Conservation (phyloP, 192 early-diverging fungal species). For the Blastocladiella britannica region DNA sequence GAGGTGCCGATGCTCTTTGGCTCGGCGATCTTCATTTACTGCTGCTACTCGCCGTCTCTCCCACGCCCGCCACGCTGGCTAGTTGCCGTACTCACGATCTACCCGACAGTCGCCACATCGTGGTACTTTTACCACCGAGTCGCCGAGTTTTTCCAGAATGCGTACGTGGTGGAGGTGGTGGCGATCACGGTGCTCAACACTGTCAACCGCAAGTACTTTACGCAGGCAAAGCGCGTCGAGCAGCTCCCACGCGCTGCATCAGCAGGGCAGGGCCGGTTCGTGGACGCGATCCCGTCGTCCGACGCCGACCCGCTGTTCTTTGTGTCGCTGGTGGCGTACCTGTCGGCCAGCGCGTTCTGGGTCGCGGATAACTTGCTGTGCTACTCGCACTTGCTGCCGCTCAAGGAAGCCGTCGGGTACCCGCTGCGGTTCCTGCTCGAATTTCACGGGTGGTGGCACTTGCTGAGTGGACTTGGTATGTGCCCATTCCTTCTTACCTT, state of each 20-base stretch:
- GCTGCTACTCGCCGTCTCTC: neutral
- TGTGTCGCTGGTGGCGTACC: conserved; percentile 1
- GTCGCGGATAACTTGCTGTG: conserved; percentile 18
- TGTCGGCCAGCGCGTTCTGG: conserved; percentile 15
- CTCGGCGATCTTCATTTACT: conserved; percentile 7
- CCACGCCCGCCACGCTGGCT: conserved; percentile 5
- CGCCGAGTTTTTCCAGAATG: conserved; percentile 1
- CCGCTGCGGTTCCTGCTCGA: conserved; percentile 15
- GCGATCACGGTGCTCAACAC: neutral
- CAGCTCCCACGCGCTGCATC: too few relatives aligned
- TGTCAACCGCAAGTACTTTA: too few relatives aligned
- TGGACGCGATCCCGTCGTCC: neutral
- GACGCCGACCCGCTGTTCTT: neutral
- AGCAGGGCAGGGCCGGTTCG: too few relatives aligned
- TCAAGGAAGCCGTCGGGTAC: conserved; percentile 11
- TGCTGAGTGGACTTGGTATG: conserved; percentile 7
- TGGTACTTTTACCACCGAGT: conserved; percentile 10
- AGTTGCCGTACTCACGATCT: conserved; percentile 1
- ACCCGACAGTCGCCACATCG: conserved; percentile 13
- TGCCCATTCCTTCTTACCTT: too few relatives aligned
- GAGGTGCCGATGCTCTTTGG: conserved; percentile 20
- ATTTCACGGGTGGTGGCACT: conserved; percentile 28
- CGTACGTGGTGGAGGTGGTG: neutral
- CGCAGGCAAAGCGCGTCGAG: too few relatives aligned
- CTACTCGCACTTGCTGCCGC: conserved; percentile 8